A percentile compares a stretch with the other conserved stretches of the same genome.
These are phyloP conservation scores for Claviceps capensis DNA, from an alignment of 2,329 filamentous ascomycete genomes.

Conservation along the genomic window DNA sequence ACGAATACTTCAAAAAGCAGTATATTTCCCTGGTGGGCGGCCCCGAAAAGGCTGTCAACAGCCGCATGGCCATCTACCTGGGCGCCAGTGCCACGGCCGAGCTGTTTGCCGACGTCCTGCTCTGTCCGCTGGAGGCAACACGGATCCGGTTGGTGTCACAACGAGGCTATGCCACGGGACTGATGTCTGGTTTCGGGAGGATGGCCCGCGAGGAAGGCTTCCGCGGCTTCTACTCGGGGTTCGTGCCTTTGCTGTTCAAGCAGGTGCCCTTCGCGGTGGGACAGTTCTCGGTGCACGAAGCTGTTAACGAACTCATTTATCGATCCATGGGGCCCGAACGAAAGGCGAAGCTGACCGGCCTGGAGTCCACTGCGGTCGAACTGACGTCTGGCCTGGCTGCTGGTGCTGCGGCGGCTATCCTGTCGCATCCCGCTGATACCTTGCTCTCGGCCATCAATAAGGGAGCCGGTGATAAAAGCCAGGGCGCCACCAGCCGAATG, in stretches of 20 bases:
- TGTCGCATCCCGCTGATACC: slow-evolving; percentile 78
- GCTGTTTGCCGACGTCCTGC: slow-evolving; percentile 64
- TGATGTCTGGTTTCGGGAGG: slow-evolving; percentile 59
- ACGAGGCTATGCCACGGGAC: slow-evolving; percentile 60
- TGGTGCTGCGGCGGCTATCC: slow-evolving; percentile 74
- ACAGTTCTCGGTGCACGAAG: slow-evolving; percentile 91
- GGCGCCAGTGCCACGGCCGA: slow-evolving; percentile 55
- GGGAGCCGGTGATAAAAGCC: slow-evolving; percentile 33
- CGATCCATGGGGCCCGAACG: slow-evolving; percentile 46
- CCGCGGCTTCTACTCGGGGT: slow-evolving; percentile 79
- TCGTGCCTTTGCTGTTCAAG: slow-evolving; percentile 75
- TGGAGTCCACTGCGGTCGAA: slow-evolving; percentile 70
- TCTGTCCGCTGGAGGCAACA: slow-evolving; percentile 82
- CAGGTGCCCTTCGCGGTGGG: slow-evolving; percentile 89
- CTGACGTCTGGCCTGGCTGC: slow-evolving; percentile 75
- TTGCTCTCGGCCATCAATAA: slow-evolving; percentile 42
- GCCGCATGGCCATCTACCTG: slow-evolving; percentile 53
- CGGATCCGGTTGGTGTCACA: slow-evolving; percentile 68
- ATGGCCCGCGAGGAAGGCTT: slow-evolving; percentile 65
- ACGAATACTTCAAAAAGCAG: slow-evolving; percentile 90
- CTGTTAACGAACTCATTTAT: slow-evolving; percentile 67
- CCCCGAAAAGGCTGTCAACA: slow-evolving; percentile 27
- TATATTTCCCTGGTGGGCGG: slow-evolving; percentile 56
- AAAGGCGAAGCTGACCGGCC: slow-evolving; percentile 55
- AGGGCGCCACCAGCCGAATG: slow-evolving; percentile 36